Percentiles rank a stretch among this genome's conserved stretches.
These are phyloP conservation scores for Aurantiochytrium sp. DNA, from an alignment of 108 stramenopile species.

Conservation along the genomic window DNA sequence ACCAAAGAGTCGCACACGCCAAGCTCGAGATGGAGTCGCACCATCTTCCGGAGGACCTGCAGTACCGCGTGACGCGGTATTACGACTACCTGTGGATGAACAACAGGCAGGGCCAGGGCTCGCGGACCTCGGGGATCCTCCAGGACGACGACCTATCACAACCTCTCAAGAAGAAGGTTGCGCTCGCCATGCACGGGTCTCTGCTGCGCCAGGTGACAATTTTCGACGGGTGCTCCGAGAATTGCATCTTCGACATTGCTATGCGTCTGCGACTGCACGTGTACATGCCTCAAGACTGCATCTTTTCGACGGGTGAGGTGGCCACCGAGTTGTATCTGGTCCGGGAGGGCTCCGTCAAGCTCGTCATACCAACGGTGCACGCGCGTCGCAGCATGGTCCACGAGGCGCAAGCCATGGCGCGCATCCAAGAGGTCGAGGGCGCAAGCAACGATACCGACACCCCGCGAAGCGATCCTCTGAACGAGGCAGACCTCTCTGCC, in stretches of 20 bases:
- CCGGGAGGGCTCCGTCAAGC: background rate
- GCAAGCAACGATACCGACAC: background rate
- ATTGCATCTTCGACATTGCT: constrained; percentile 11
- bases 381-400: background rate
- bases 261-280: background rate
- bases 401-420: background rate
- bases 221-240: background rate
- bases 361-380: background rate
- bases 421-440: background rate
- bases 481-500: no score
- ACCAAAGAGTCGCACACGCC: background rate
- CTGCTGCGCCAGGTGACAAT: background rate
- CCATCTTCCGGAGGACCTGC: background rate
- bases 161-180: background rate
- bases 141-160: background rate
- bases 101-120: background rate
- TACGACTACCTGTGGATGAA: constrained; percentile 32
- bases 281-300: background rate
- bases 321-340: background rate
- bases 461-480: background rate
- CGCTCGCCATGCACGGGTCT: background rate
- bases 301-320: background rate
- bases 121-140: background rate
- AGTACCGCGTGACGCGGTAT: background rate
- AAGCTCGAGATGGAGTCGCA: background rate